Conservation (phyloP, 1,139 yeast species). For the Pneumocystis canis region DNA sequence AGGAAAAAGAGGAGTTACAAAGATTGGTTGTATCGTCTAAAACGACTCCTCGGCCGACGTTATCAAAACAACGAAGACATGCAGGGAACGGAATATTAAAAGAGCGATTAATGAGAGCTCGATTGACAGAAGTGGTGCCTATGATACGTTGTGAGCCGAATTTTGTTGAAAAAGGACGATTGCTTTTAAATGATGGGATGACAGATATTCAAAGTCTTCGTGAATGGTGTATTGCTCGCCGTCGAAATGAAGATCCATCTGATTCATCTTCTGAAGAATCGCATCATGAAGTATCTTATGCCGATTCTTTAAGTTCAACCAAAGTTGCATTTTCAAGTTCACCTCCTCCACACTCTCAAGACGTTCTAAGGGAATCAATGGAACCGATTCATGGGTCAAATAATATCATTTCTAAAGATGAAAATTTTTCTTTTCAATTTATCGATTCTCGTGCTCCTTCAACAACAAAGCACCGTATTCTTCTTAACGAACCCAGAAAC, state of each 20-base stretch:
- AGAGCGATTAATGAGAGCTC: slow-evolving; percentile 6
- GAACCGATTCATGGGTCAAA: not conserved
- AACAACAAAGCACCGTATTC: not conserved
- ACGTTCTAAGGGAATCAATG: not conserved
- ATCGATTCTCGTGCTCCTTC: not conserved
- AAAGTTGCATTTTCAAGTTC: not conserved
- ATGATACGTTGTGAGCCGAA: slow-evolving; percentile 21
- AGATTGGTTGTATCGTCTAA: not conserved
- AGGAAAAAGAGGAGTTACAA: not conserved
- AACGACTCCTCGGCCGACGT: not conserved
- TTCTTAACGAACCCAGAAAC: not conserved
- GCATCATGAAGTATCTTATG: not conserved
- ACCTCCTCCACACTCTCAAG: not conserved
- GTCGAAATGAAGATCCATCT: not conserved
- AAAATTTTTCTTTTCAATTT: not conserved
- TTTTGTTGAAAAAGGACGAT: slow-evolving; percentile 15
- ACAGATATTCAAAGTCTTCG: not conserved
- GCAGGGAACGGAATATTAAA: not conserved
- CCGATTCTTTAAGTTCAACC: not conserved
- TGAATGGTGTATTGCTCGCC: not conserved
- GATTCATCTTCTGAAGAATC: not conserved
- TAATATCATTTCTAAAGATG: not conserved
- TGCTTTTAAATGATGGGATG: not conserved
- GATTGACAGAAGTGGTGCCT: slow-evolving; percentile 2
- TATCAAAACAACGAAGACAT: not conserved